Base-by-base conservation (phyloP, 2,329 filamentous ascomycete species). In the Sporothrix mexicana region DNA sequence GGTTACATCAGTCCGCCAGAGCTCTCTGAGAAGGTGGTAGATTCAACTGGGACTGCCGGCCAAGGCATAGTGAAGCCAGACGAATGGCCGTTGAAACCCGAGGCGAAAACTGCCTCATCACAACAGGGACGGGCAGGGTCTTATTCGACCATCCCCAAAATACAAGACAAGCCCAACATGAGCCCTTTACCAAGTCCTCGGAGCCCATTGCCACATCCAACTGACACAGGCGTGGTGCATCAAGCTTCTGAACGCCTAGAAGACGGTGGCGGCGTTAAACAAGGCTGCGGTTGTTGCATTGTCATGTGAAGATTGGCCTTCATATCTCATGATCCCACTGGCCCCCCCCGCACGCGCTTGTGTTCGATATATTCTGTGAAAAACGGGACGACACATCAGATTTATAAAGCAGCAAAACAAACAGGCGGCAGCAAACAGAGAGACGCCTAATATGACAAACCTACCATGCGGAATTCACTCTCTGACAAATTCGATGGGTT, bases 201-300 rank as follows among this genome's bases (percentile, higher is more conserved):
- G 75, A 82, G 84, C 8, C 82, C 87, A 69, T 77, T 80, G 41
- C 81, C 81, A 72, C 82, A 83, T 76, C 78, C 82, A 78, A 80
- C 80, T 55, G 79, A 83, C 3, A 81, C 84, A 10, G 82, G 86
- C 5, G 83, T 87, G 61, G 84, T 78, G 3, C 78, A 85, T 74
- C 79, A 88, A 30, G 87, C 20, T 25, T 47, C 87, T 61, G 85
- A 90, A 67, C 84, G 86, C 4, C 83, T 84, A 0, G 61, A 66
- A 12, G 86, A 89, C 74, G 85, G 88, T 71, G 80, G 76, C 83
- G 69, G 64, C 2, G 45, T 88, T 77, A 85, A 89, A 77, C 87
- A 85, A 75, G 87, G 88, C 12, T 91, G 91, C 77, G 90, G 88
- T 73, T 92, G 91, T 81, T 94, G 92, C 81, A 84, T 93, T 74